Percentiles rank a stretch among this genome's conserved stretches.
These are phyloP conservation scores for Sugiyamaella smithiae DNA, from an alignment of 805 yeast genomes.

Conservation along the genomic window DNA sequence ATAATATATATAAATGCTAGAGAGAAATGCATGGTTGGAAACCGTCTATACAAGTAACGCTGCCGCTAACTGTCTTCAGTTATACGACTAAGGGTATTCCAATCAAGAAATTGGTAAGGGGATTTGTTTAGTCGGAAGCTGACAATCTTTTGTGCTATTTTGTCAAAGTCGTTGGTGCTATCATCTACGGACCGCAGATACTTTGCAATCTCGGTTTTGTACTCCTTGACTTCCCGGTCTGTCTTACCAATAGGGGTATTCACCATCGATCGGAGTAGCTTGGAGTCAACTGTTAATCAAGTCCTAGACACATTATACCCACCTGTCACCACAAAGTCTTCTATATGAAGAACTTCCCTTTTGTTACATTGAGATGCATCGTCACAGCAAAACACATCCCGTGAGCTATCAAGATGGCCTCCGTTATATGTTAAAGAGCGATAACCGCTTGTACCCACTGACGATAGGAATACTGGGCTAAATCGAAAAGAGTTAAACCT, in stretches of 20 bases:
- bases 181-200: slow-evolving; percentile 2
- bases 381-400: neutral
- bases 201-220: slow-evolving; percentile 9
- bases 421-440: slow-evolving; percentile 24
- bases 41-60: no score
- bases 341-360: slow-evolving; percentile 19
- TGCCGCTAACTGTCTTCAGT: no score
- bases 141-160: slow-evolving; percentile 5
- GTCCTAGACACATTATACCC: neutral
- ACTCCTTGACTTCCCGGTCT: slow-evolving; percentile 3
- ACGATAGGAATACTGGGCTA: slow-evolving; percentile 23
- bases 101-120: slow-evolving; percentile 2
- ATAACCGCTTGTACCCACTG: slow-evolving; percentile 16
- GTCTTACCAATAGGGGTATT: neutral
- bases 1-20: no score
- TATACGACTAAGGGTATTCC: neutral
- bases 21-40: no score
- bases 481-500: slow-evolving; percentile 26
- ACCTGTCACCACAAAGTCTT: slow-evolving; percentile 18
- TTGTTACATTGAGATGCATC: neutral
- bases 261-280: neutral
- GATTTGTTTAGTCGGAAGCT: neutral
- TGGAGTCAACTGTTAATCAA: neutral
- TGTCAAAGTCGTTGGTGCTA: slow-evolving; percentile 13
- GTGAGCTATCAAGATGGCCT: neutral